These are phyloP conservation scores for Citrullus mucosospermus DNA, from an alignment of 306 rosid species.

Conservation along the genomic window DNA sequence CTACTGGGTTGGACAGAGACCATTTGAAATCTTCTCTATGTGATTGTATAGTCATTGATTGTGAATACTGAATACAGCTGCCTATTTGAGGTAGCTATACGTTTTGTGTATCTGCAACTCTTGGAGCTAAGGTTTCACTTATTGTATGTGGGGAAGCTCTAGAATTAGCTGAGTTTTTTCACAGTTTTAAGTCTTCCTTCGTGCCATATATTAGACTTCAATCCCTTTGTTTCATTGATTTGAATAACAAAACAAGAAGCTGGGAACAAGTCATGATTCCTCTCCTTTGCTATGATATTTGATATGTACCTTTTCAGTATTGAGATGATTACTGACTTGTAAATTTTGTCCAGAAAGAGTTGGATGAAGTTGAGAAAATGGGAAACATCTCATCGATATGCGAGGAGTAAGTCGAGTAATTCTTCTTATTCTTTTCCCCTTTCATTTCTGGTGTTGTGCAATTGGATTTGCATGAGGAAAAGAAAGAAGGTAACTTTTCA, in stretches of 20 bases:
- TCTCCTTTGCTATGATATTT: not conserved
- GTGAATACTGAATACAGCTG: not conserved
- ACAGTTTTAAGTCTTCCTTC: not conserved
- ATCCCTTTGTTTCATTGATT: not conserved
- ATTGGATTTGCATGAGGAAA: not conserved
- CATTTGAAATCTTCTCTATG: not conserved
- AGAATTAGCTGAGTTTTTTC: not conserved
- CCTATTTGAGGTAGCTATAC: not conserved
- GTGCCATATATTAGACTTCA: not conserved
- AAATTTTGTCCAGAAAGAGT: slow-evolving; percentile 44
- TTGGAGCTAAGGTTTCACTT: not conserved
- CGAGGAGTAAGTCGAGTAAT: slow-evolving; percentile 42
- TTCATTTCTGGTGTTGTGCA: not conserved
- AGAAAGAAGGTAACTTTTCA: not conserved
- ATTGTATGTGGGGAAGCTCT: not conserved
- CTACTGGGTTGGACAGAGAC: not conserved
- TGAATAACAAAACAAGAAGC: not conserved
- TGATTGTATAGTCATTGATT: not conserved
- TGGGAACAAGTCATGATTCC: not conserved
- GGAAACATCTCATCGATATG: slow-evolving; percentile 58
- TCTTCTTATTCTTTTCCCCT: not conserved
- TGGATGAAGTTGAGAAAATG: slow-evolving; percentile 49
- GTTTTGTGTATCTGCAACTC: not conserved
- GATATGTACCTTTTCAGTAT: not conserved
- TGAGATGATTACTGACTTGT: not conserved